Conservation (phyloP, 2,329 filamentous ascomycete species). For the Penicillium sp. region DNA sequence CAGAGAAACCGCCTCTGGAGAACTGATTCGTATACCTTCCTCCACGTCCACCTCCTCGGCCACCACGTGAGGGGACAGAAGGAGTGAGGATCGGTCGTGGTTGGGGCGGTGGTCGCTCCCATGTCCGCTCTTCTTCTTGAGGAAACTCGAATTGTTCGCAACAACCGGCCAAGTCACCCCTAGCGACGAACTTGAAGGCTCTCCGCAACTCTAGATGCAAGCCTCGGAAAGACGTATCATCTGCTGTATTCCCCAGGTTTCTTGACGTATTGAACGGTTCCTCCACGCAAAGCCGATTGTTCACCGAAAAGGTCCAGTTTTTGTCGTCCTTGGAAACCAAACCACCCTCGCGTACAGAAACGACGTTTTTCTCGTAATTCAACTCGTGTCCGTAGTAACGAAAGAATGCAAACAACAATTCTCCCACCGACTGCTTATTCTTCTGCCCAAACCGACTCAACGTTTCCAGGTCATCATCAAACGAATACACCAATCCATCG, state of each 20-base stretch:
- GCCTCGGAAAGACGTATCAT: constrained; percentile 89
- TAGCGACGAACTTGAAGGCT: constrained; percentile 78
- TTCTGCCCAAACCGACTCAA: constrained; percentile 70
- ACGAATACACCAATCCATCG: constrained; percentile 69
- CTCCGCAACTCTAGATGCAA: constrained; percentile 85
- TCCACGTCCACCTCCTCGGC: constrained; percentile 51
- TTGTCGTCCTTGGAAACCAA: constrained; percentile 80
- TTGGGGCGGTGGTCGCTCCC: constrained; percentile 57
- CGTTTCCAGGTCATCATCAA: constrained; percentile 80
- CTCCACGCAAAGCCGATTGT: constrained; percentile 88
- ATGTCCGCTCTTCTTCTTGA: constrained; percentile 67
- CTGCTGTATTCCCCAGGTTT: constrained; percentile 93
- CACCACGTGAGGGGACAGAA: constrained; percentile 45
- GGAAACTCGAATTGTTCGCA: constrained; percentile 89
- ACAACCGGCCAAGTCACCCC: constrained; percentile 75
- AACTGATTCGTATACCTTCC: constrained; percentile 50
- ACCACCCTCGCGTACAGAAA: constrained; percentile 81
- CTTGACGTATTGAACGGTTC: constrained; percentile 89
- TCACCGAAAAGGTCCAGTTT: constrained; percentile 75
- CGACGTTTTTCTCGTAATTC: constrained; percentile 77
- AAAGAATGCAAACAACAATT: constrained; percentile 94
- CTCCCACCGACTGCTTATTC: constrained; percentile 79
- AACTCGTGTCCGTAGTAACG: constrained; percentile 91
- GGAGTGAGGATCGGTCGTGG: constrained; percentile 54
- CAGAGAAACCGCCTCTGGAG: constrained; percentile 48